Evolutionary conservation across 495 filamentous ascomycete species (phyloP).

Genomic region (Neurospora intermedia): DNA sequence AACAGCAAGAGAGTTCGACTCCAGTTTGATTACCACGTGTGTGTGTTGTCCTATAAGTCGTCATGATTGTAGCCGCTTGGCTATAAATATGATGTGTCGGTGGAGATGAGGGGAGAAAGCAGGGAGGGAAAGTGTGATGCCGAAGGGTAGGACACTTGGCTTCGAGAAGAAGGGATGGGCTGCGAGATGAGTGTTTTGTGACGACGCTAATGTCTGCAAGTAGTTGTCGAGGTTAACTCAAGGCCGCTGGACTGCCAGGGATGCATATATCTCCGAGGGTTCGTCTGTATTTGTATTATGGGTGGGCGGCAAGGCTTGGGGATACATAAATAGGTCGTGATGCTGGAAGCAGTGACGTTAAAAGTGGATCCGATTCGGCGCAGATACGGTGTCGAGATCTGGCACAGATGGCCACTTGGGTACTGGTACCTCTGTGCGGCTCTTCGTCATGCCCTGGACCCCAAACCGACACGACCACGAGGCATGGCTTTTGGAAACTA

Average conservation of each 20-base stretch:
- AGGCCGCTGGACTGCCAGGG: not conserved
- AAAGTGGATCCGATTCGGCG: constrained; percentile 16
- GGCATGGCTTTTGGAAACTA: not conserved
- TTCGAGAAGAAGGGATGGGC: not conserved
- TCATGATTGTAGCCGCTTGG: not conserved
- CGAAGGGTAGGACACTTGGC: not conserved
- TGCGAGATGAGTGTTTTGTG: not conserved
- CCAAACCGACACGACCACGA: constrained; percentile 1
- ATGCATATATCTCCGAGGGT: not conserved
- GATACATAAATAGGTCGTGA: not conserved
- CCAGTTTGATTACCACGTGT: not conserved
- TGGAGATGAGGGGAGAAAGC: not conserved
- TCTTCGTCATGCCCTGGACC: not conserved
- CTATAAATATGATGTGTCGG: not conserved
- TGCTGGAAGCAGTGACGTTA: constrained; percentile 11
- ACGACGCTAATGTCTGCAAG: not conserved
- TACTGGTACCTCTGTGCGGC: constrained; percentile 13
- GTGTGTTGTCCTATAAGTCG: not conserved
- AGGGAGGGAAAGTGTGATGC: not conserved
- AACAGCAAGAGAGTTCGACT: not conserved
- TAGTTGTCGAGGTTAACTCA: not conserved
- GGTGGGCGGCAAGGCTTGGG: not conserved
- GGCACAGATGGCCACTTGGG: not conserved
- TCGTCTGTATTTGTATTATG: not conserved
- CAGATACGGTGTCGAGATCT: constrained; percentile 13